phyloP scores from a whole-genome alignment of 768 basidiomycete genomes.

The Russula sp. region DNA sequence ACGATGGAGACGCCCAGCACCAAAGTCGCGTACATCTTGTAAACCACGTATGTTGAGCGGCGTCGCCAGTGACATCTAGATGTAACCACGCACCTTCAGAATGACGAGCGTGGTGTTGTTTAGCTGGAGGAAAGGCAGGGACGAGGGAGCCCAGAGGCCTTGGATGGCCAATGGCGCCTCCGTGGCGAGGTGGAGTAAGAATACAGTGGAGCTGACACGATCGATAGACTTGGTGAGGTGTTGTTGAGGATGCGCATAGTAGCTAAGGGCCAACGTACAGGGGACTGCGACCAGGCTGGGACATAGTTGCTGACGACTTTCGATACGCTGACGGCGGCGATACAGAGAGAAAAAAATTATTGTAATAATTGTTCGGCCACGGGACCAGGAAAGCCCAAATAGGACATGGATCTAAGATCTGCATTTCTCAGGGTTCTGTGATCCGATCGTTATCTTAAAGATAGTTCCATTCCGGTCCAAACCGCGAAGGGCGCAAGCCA shows the following conservation, averaged over 20 bases:
- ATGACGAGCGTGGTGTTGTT: constrained; percentile 76
- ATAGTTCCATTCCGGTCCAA: constrained; percentile 5
- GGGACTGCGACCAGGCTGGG: constrained; percentile 22
- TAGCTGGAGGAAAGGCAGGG: constrained; percentile 68
- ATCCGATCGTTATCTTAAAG: constrained; percentile 12
- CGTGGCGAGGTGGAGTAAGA: constrained; percentile 72
- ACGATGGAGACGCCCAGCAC: constrained; percentile 53
- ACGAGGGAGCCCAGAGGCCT: constrained; percentile 55
- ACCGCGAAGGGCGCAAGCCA: neutral
- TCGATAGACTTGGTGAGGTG: neutral
- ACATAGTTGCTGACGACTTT: constrained; percentile 13
- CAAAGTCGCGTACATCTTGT: constrained; percentile 62
- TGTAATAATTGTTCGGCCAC: neutral
- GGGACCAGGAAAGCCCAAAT: constrained; percentile 8
- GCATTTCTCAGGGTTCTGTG: neutral
- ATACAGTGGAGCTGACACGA: constrained; percentile 50
- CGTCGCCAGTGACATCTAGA: neutral
- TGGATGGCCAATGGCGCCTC: constrained; percentile 75
- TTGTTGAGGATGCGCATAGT: neutral
- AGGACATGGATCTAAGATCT: constrained; percentile 7
- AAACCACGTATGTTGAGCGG: neutral
- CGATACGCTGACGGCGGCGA: neutral
- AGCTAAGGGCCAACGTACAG: constrained; percentile 8
- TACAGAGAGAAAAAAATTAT: neutral
- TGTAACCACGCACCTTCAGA: constrained; percentile 49